These are phyloP conservation scores for Plantago elongata DNA, from an alignment of 257 asterid genomes.

Conservation along the genomic window DNA sequence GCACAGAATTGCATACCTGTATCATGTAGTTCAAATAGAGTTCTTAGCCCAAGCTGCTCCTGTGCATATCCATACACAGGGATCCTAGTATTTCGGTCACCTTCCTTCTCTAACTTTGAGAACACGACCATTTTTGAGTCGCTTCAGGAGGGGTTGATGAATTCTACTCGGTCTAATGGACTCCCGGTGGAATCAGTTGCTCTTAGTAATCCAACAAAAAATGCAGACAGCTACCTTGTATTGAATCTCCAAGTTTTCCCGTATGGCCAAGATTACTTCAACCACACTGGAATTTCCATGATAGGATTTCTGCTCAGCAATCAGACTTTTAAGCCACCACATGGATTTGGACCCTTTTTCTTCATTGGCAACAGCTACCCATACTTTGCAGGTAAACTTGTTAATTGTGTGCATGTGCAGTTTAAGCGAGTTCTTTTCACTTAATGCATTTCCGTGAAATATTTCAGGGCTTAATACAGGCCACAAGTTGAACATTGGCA, in stretches of 20 bases:
- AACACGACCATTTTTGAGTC: conserved; percentile 32
- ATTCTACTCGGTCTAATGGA: conserved; percentile 28
- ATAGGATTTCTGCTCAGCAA: conserved; percentile 69
- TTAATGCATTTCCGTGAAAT: too few species aligned
- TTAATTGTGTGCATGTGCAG: background rate
- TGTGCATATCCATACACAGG: conserved; percentile 84
- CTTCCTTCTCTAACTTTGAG: conserved; percentile 65
- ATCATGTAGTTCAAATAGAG: conserved; percentile 36
- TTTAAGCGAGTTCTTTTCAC: too few species aligned
- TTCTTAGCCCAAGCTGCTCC: conserved; percentile 62
- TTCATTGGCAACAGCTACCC: conserved; percentile 41
- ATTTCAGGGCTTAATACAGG: conserved; percentile 9
- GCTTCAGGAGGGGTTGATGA: conserved; percentile 41
- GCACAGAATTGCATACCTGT: conserved; percentile 39
- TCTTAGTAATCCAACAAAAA: conserved; percentile 50
- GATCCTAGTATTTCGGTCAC: conserved; percentile 55
- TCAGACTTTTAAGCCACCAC: conserved; percentile 82
- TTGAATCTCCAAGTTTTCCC: conserved; percentile 63
- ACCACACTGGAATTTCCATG: conserved; percentile 48
- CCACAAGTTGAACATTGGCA: conserved; percentile 30
- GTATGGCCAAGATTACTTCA: conserved; percentile 43
- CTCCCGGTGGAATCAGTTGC: conserved; percentile 77
- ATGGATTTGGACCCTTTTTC: conserved; percentile 60
- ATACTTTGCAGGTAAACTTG: conserved; percentile 51
- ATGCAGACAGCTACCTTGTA: conserved; percentile 42